These are phyloP conservation scores for Hypericum androsaemum DNA, from an alignment of 345 rosid genomes.

Conservation along the genomic window DNA sequence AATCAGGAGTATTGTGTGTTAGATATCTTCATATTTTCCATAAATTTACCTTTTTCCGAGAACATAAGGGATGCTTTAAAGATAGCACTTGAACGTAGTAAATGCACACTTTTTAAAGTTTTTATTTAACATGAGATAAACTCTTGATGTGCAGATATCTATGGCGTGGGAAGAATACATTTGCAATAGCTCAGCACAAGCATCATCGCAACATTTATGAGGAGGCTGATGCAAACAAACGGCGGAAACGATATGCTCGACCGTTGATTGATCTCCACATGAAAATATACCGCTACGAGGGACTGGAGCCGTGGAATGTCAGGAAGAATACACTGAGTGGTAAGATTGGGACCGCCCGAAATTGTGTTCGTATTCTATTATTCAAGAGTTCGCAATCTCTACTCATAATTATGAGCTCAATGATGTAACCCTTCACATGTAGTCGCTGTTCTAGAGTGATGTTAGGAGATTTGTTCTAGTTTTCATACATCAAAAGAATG, in stretches of 20 bases:
- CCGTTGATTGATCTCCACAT: constrained; percentile 94
- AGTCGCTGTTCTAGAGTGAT: too few species aligned
- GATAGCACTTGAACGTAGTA: too few species aligned
- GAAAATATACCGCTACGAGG: constrained; percentile 82
- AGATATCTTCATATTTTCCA: too few species aligned
- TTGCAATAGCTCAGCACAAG: constrained; percentile 93
- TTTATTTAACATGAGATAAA: background rate
- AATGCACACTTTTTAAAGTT: too few species aligned
- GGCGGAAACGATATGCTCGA: constrained; percentile 85
- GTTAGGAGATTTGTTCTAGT: too few species aligned
- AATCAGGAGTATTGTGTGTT: too few species aligned
- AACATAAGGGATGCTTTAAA: too few species aligned
- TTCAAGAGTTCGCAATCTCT: background rate
- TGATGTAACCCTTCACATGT: background rate
- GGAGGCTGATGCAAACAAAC: constrained; percentile 95
- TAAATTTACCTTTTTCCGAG: too few species aligned
- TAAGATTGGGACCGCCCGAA: constrained; percentile 20
- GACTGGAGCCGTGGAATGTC: constrained; percentile 85
- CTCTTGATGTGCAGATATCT: constrained; percentile 46
- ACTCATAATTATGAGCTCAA: background rate
- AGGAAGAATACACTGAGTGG: constrained; percentile 67
- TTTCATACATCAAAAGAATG: too few species aligned
- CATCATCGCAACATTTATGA: constrained; percentile 77
- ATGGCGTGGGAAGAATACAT: constrained; percentile 85
- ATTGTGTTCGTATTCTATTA: background rate